Percentiles rank a stretch among this genome's conserved stretches.
Evolutionary conservation across 768 basidiomycete genomes (phyloP).

Genomic region (Russula emetica): DNA sequence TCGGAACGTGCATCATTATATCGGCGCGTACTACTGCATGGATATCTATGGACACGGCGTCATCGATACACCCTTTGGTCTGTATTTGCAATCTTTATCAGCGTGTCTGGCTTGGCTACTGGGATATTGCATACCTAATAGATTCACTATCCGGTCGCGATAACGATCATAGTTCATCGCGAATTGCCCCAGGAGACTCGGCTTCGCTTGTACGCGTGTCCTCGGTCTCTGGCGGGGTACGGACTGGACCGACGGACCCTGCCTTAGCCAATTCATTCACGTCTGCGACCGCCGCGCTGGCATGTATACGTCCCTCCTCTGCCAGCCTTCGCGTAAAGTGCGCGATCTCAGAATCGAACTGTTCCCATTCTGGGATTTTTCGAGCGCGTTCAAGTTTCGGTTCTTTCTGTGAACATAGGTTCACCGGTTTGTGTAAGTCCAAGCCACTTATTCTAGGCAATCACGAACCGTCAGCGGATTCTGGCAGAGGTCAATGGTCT

Average conservation of each 20-base stretch:
- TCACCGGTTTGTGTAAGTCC: background rate
- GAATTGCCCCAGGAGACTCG: background rate
- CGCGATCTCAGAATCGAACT: conserved; percentile 88
- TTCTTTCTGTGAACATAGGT: conserved; percentile 66
- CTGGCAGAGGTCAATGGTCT: conserved; percentile 94
- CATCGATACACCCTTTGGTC: background rate
- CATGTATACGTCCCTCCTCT: conserved; percentile 63
- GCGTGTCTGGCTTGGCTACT: background rate
- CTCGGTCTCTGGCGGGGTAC: background rate
- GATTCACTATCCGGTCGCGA: background rate
- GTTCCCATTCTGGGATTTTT: conserved; percentile 96
- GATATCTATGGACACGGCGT: too few relatives aligned
- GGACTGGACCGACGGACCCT: conserved; percentile 32
- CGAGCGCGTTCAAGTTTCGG: conserved; percentile 91
- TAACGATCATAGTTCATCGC: conserved; percentile 15
- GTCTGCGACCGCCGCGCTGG: conserved; percentile 63
- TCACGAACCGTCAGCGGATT: conserved; percentile 83
- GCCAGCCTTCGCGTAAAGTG: conserved; percentile 71
- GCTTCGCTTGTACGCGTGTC: background rate
- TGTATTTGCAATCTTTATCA: background rate
- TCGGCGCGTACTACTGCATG: too few relatives aligned
- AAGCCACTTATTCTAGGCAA: background rate
- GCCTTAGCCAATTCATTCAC: conserved; percentile 59
- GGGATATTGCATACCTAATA: background rate
- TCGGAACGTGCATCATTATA: too few relatives aligned